phyloP scores from a whole-genome alignment of 73 alveolate species.

The Tetrahymena malaccensis region DNA sequence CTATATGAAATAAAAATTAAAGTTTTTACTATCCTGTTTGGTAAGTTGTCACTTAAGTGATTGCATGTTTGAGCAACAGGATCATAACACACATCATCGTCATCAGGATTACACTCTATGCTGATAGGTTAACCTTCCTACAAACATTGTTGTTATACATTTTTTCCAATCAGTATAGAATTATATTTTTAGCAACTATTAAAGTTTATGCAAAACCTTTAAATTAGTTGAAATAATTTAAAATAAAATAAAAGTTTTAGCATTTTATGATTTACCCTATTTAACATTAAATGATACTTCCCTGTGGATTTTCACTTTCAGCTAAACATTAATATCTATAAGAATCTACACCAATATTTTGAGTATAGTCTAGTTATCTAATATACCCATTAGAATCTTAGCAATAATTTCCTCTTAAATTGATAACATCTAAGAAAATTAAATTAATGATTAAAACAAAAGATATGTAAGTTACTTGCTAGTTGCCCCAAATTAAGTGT shows the following conservation, averaged over 20 bases:
- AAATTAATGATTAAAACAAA: background rate
- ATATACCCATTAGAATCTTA: background rate
- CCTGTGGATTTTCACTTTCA: background rate
- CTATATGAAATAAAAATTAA: background rate
- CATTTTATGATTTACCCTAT: background rate
- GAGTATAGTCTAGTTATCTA: background rate
- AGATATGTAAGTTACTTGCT: background rate
- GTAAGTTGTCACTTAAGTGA: background rate
- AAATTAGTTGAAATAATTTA: background rate
- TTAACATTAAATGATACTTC: background rate
- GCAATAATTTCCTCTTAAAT: background rate
- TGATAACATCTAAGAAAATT: background rate
- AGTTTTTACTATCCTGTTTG: background rate
- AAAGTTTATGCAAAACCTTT: background rate
- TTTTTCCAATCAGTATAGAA: background rate
- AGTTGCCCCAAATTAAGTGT: background rate
- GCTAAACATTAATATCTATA: background rate
- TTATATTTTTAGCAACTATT: background rate
- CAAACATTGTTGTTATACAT: background rate
- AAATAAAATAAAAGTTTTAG: background rate
- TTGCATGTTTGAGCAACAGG: background rate
- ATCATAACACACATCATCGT: background rate
- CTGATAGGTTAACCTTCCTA: background rate
- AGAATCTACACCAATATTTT: background rate
- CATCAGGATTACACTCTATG: background rate